Evolutionary conservation across 371 early-diverging fungal genomes (phyloP).

Genomic region (Saksenaea vasiformis): DNA sequence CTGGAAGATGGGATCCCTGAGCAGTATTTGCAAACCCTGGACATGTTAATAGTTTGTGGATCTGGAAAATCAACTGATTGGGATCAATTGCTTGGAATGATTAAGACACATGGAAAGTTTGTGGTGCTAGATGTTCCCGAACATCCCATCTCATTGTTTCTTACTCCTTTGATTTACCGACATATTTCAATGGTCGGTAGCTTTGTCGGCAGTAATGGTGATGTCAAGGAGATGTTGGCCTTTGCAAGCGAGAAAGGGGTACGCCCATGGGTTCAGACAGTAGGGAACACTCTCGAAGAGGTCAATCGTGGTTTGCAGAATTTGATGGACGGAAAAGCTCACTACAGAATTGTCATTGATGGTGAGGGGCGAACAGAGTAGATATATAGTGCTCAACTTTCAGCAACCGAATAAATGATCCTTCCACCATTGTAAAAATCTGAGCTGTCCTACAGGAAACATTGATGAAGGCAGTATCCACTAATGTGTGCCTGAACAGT

Average conservation of each 20-base stretch:
- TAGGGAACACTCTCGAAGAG: conserved; percentile 56
- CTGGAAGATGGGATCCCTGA: conserved; percentile 12
- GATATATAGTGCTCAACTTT: not conserved
- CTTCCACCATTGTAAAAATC: no score
- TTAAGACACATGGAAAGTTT: conserved; percentile 58
- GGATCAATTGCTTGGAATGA: conserved; percentile 44
- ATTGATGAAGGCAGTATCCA: no score
- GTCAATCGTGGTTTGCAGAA: conserved; percentile 65
- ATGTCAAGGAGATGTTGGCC: conserved; percentile 65
- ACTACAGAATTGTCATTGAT: conserved; percentile 70
- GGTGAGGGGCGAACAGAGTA: conserved; percentile 12
- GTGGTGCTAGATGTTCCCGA: conserved; percentile 75
- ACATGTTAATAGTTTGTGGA: conserved; percentile 61
- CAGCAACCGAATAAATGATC: no score
- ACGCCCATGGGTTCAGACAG: conserved; percentile 65
- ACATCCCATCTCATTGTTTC: conserved; percentile 43
- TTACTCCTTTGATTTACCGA: conserved; percentile 46
- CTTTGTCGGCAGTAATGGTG: conserved; percentile 64
- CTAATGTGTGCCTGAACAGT: no score
- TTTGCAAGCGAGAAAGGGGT: conserved; percentile 72
- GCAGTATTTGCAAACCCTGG: conserved; percentile 32
- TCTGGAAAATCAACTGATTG: conserved; percentile 55
- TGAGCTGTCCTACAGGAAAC: no score
- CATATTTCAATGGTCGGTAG: conserved; percentile 67
- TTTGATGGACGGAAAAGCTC: conserved; percentile 64